Evolutionary conservation across 139 green algal genomes (phyloP), one percentile per base, ranked within the genome.

Genomic region (Chlorella sp.): DNA sequence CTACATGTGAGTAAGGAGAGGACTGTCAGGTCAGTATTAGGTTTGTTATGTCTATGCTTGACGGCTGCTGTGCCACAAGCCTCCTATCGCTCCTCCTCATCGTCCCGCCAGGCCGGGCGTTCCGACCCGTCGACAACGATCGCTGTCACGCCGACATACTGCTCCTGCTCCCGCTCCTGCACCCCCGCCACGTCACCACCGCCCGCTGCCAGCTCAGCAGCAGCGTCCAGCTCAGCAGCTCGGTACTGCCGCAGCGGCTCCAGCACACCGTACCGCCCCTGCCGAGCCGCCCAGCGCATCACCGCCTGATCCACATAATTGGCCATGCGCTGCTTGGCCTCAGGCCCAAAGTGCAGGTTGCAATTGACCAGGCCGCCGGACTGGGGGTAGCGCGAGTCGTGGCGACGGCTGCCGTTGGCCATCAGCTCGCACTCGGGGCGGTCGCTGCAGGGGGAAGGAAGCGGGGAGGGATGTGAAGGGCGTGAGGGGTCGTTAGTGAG

Each of bases 261-360:
- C n/a, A 89, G 53, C 57, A 84, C 75, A 16, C 76, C 75, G 26
- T 77, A 85, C 53, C 86, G 86, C 16, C 86, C 86, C n/a, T 75
- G 34, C 30, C 75, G 75, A 15, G 86, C 86, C 30, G 86, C 86
- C 86, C 86, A 89, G 34, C 86, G 86, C 86, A 85, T 78, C 86
- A 89, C 85, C 21, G 86, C 86, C 0, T 85, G 30, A 71, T 95
- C 60, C 37, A 88, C 37, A 93, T 95, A 77, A 66, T 81, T 42
- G 53, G 93, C n/a, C 89, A 86, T 40, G 82, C 92, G 66, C 76
- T 95, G 42, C 90, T 66, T 30, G 81, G 94, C 18, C 39, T 92
- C 0, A 91, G 94, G 81, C 71, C 30, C 16, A 48, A 90, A 68
- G 15, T 84, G 26, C 76, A 94, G 24, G 73, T 79, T 68, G 84